Evolutionary conservation across 345 rosid species (phyloP).

Genomic region (Citrus australasica): DNA sequence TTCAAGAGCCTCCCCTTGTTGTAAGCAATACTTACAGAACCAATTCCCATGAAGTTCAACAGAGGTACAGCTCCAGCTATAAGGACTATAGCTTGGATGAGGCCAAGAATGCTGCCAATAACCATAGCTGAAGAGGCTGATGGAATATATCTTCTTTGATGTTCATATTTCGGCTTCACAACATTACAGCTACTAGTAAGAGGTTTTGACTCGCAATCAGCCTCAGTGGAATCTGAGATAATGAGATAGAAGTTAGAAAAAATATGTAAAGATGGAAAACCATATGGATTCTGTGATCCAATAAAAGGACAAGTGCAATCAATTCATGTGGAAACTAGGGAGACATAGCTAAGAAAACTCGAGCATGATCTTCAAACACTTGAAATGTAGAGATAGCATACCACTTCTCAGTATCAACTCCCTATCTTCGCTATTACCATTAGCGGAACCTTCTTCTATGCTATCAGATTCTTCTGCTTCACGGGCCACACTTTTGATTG

Average conservation of each 20-base stretch:
- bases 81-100: constrained; percentile 73
- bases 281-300: not conserved
- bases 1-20: not conserved
- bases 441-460: constrained; percentile 36
- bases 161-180: constrained; percentile 21
- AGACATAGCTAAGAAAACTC: not conserved
- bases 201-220: constrained; percentile 20
- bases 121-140: constrained; percentile 92
- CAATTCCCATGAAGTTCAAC: constrained; percentile 83
- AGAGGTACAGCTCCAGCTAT: constrained; percentile 70
- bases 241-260: not conserved
- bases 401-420: constrained; percentile 53
- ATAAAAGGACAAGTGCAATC: not conserved
- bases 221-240: constrained; percentile 35
- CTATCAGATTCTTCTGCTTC: constrained; percentile 33
- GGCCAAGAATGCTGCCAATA: constrained; percentile 84
- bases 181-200: constrained; percentile 29
- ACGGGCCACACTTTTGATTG: constrained; percentile 25
- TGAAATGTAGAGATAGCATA: constrained; percentile 6
- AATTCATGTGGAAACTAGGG: not conserved
- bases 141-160: constrained; percentile 64
- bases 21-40: constrained; percentile 46
- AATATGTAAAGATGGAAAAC: not conserved
- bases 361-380: not conserved
- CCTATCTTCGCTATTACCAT: constrained; percentile 35